phyloP scores from a whole-genome alignment of 2,329 filamentous ascomycete genomes.

The Verticillium albo-atrum region DNA sequence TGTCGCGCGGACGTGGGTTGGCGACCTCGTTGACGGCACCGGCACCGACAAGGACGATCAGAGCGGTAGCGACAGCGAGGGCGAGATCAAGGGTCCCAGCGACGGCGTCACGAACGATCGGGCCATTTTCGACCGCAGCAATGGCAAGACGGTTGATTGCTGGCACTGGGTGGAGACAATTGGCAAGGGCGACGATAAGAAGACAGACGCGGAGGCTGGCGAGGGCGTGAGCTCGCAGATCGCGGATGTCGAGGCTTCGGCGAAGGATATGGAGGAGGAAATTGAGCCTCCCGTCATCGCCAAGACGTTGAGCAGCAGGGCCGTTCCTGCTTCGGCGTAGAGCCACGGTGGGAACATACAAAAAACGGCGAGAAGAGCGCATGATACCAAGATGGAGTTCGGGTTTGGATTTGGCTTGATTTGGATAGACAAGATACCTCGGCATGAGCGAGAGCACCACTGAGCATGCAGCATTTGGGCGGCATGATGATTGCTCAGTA shows the following conservation, averaged over 20 bases:
- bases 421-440: background rate
- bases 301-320: background rate
- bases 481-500: background rate
- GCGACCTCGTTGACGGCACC: conserved; percentile 45
- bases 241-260: conserved; percentile 6
- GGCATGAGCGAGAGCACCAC: background rate
- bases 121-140: conserved; percentile 44
- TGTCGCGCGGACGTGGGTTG: conserved; percentile 44
- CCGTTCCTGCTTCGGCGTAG: background rate
- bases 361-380: background rate
- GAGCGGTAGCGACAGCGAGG: background rate
- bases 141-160: conserved; percentile 31
- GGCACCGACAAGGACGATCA: conserved; percentile 29
- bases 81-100: conserved; percentile 9
- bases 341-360: background rate
- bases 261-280: conserved; percentile 12
- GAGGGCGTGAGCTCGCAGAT: conserved; percentile 1
- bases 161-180: conserved; percentile 52
- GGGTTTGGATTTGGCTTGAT: background rate
- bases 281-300: conserved; percentile 11
- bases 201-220: background rate
- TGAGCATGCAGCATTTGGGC: background rate
- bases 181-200: conserved; percentile 35
- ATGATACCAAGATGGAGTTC: background rate
- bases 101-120: conserved; percentile 42